Evolutionary conservation across 352 stramenopile species (phyloP).

Genomic region (Phytophthora litchii): DNA sequence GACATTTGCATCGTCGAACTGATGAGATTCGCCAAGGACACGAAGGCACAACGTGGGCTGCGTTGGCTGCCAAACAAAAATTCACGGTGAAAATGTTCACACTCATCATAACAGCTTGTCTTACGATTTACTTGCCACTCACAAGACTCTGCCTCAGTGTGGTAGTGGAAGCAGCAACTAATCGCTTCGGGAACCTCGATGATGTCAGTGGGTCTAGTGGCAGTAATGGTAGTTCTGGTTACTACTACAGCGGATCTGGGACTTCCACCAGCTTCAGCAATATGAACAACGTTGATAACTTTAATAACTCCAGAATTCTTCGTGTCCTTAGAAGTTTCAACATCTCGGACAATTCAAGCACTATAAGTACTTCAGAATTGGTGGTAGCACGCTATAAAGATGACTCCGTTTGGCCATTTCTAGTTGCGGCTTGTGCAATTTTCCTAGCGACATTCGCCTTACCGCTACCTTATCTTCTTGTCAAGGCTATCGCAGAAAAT

Average conservation of each 20-base stretch:
- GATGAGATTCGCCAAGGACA: conserved; percentile 57
- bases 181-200: neutral
- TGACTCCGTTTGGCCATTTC: conserved; percentile 25
- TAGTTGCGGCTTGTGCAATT: conserved; percentile 30
- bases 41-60: conserved; percentile 46
- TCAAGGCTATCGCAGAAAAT: conserved; percentile 42
- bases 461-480: conserved; percentile 39
- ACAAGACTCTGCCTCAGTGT: conserved; percentile 48
- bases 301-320: too few relatives aligned
- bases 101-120: conserved; percentile 43
- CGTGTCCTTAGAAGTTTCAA: too few relatives aligned
- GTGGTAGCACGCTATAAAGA: conserved; percentile 24
- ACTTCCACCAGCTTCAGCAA: too few relatives aligned
- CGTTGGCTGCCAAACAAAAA: conserved; percentile 38
- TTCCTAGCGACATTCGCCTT: conserved; percentile 47
- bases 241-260: too few relatives aligned
- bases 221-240: neutral
- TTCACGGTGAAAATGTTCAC: conserved; percentile 45
- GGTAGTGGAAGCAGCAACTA: conserved; percentile 2
- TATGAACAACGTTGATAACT: too few relatives aligned
- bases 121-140: conserved; percentile 54
- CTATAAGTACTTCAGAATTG: conserved; percentile 15
- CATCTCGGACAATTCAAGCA: too few relatives aligned
- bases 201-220: neutral
- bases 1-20: conserved; percentile 41